A percentile compares a stretch with the other conserved stretches of the same genome.
These are phyloP conservation scores for Solanum chiquidenum DNA, from an alignment of 257 asterid genomes.

Conservation along the genomic window DNA sequence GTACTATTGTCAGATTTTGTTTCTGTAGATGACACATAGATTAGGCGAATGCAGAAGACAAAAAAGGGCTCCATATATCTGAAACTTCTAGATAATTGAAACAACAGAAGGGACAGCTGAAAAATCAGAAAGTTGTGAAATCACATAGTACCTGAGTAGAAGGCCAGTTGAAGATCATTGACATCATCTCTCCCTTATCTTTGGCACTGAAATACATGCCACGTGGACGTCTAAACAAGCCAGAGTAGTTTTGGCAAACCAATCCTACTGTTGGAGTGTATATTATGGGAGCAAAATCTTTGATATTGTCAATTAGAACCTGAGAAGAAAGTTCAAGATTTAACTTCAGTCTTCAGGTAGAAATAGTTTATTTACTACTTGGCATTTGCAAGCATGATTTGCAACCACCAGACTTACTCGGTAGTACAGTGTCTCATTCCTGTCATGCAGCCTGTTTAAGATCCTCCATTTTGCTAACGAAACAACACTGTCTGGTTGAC, in stretches of 20 bases:
- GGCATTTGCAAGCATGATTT: not conserved
- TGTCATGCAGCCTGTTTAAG: conserved; percentile 89
- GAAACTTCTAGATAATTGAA: not conserved
- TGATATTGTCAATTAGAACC: conserved; percentile 91
- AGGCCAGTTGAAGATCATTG: conserved; percentile 99
- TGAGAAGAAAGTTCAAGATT: conserved; percentile 16
- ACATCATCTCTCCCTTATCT: conserved; percentile 99
- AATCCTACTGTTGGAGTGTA: conserved; percentile 98
- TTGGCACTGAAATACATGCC: conserved; percentile 99
- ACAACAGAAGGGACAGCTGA: not conserved
- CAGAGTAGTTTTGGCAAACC: conserved; percentile 98
- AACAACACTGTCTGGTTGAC: conserved; percentile 46
- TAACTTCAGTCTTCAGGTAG: conserved; percentile 10
- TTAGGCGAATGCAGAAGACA: not conserved
- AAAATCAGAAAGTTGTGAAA: not conserved
- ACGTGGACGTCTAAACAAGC: conserved; percentile 94
- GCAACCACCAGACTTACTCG: conserved; percentile 48
- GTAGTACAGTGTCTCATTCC: conserved; percentile 96
- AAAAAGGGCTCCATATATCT: not conserved
- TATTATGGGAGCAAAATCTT: conserved; percentile 83
- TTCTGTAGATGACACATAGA: not conserved
- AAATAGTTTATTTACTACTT: not conserved
- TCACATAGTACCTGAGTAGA: conserved; percentile 47
- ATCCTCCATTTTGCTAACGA: conserved; percentile 97
- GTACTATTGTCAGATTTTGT: not conserved